Percentiles rank a stretch among this genome's conserved stretches.
Evolutionary conservation across 2,329 filamentous ascomycete species (phyloP).

Genomic region (Clathrospora elynae): DNA sequence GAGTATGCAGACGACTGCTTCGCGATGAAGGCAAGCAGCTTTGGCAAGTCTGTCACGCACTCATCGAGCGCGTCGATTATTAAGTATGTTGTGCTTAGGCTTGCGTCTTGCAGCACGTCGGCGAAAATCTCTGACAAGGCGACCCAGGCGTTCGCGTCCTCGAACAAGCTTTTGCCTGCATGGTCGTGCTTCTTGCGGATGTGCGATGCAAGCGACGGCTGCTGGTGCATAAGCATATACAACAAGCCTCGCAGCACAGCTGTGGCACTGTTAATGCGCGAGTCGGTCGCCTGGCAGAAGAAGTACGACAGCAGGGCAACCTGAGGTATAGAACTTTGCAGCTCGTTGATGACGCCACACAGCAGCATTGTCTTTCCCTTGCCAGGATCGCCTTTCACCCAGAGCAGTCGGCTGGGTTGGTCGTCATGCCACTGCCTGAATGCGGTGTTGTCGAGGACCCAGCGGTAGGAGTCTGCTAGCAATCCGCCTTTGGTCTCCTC

Average conservation of each 20-base stretch:
- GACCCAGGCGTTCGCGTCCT: conserved; percentile 41
- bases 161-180: conserved; percentile 13
- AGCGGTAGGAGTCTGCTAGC: neutral
- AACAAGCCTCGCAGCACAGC: too few species aligned
- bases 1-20: conserved; percentile 2
- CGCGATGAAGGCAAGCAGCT: conserved; percentile 10
- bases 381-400: too few species aligned
- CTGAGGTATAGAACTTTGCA: conserved; percentile 21
- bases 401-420: conserved; percentile 35
- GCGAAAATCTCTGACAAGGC: conserved; percentile 41
- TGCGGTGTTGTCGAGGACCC: neutral
- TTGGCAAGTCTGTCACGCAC: conserved; percentile 9
- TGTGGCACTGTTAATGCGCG: too few species aligned
- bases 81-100: conserved; percentile 6
- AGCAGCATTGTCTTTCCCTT: conserved; percentile 52
- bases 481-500: too few species aligned
- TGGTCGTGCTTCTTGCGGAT: conserved; percentile 39
- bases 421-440: neutral
- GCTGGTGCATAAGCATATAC: too few species aligned
- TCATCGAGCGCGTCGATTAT: conserved; percentile 18
- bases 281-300: conserved; percentile 49
- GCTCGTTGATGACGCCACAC: conserved; percentile 32
- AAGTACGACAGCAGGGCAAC: conserved; percentile 35
- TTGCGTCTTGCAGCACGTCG: conserved; percentile 48
- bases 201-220: too few species aligned